These are phyloP conservation scores for Scedosporium apiospermum DNA, from an alignment of 2,329 filamentous ascomycete species.

Conservation along the genomic window DNA sequence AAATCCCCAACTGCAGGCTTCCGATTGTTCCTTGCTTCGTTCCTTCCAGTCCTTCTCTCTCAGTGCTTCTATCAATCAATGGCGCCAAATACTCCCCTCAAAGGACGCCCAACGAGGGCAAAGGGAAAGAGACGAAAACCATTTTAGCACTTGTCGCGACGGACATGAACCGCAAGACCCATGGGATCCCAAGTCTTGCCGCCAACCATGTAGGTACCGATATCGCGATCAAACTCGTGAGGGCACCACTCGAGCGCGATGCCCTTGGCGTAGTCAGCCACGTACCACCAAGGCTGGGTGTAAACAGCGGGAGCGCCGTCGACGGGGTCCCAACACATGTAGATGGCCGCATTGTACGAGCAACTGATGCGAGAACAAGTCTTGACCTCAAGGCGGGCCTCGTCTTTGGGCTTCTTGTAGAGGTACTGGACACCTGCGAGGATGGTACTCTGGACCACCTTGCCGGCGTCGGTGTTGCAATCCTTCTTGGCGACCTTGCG, in stretches of 20 bases:
- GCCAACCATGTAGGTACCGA: neutral
- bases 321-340: neutral
- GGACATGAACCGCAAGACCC: neutral
- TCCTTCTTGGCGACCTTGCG: neutral
- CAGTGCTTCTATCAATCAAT: too few species aligned
- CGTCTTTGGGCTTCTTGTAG: neutral
- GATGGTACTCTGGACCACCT: neutral
- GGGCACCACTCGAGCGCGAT: neutral
- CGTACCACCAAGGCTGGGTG: neutral
- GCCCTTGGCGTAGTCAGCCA: neutral
- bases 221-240: neutral
- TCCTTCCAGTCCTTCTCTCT: too few species aligned
- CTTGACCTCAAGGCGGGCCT: neutral
- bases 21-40: too few species aligned
- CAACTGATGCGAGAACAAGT: neutral
- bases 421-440: neutral
- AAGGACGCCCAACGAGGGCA: too few species aligned
- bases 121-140: neutral
- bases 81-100: too few species aligned
- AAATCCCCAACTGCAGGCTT: too few species aligned
- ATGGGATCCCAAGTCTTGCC: slow-evolving; percentile 1
- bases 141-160: neutral
- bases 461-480: neutral
- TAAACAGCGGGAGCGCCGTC: neutral
- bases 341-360: neutral